phyloP scores from a whole-genome alignment of 2,329 filamentous ascomycete species.

The Aurifilum marmelostoma region DNA sequence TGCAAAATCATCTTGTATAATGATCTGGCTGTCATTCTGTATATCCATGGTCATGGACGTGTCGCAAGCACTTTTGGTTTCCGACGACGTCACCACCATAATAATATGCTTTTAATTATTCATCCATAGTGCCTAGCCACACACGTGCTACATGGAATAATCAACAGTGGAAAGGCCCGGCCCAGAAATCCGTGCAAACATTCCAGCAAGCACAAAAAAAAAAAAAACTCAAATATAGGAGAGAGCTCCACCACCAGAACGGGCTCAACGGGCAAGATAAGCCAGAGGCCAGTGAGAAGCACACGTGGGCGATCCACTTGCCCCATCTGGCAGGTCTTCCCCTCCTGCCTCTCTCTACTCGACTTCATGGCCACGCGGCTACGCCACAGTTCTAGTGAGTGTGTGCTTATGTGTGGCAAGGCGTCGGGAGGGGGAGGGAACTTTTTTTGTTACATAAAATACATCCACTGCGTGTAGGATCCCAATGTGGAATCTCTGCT shows the following conservation, averaged over 20 bases:
- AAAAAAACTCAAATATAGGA: too few relatives aligned
- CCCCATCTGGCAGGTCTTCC: neutral
- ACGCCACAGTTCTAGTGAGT: neutral
- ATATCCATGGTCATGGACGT: neutral
- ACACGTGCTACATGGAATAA: neutral
- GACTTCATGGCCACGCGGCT: neutral
- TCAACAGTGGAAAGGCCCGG: too few relatives aligned
- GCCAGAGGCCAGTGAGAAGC: neutral
- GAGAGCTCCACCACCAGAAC: neutral
- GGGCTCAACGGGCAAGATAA: conserved; percentile 8
- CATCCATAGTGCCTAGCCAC: neutral
- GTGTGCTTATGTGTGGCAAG: neutral
- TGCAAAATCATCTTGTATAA: neutral
- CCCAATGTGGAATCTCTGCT: neutral
- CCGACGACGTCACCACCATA: neutral
- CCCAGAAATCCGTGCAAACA: neutral
- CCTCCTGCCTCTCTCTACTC: neutral
- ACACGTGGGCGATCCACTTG: conserved; percentile 7
- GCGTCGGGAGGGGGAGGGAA: neutral
- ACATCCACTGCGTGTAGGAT: neutral
- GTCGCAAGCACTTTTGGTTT: neutral
- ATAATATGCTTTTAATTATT: too few relatives aligned
- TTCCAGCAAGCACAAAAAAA: neutral
- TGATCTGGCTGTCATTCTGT: neutral
- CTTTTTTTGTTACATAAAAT: neutral